A percentile compares a stretch with the other conserved stretches of the same genome.
Evolutionary conservation across 352 stramenopile species (phyloP).

Genomic region (Globisporangium canariense): DNA sequence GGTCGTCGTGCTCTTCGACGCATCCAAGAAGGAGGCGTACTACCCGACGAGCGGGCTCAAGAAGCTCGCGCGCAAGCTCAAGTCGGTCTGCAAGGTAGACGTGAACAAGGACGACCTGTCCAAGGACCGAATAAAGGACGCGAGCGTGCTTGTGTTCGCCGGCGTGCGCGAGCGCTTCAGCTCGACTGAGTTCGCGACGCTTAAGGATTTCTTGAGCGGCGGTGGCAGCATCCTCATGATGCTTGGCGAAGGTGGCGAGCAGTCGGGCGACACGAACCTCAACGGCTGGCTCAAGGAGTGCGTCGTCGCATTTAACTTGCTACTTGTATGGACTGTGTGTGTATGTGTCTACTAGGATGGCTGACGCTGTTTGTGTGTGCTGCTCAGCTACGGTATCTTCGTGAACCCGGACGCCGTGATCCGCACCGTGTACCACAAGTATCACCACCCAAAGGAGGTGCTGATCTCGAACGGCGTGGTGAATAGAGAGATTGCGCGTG

Average conservation of each 20-base stretch:
- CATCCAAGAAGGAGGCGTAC: constrained; percentile 92
- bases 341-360: neutral
- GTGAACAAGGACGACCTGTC: constrained; percentile 95
- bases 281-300: constrained; percentile 94
- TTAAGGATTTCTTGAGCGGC: constrained; percentile 88
- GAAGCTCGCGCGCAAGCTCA: constrained; percentile 91
- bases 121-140: constrained; percentile 84
- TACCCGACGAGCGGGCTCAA: constrained; percentile 91
- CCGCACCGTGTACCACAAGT: constrained; percentile 95
- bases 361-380: neutral
- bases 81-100: constrained; percentile 85
- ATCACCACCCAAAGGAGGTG: constrained; percentile 95
- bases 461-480: constrained; percentile 94
- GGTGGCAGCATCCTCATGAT: constrained; percentile 92
- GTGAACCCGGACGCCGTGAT: constrained; percentile 89
- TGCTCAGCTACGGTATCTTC: constrained; percentile 73
- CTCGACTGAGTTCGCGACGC: constrained; percentile 74
- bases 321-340: neutral
- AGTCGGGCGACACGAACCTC: constrained; percentile 90
- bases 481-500: constrained; percentile 88
- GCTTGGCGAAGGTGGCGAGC: constrained; percentile 89
- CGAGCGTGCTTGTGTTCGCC: constrained; percentile 87
- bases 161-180: constrained; percentile 89
- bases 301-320: constrained; percentile 4
- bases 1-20: constrained; percentile 82